Percentiles rank a stretch among this genome's conserved stretches.
phyloP scores from a whole-genome alignment of 768 basidiomycete species.

The Mycena olivaceomarginata region DNA sequence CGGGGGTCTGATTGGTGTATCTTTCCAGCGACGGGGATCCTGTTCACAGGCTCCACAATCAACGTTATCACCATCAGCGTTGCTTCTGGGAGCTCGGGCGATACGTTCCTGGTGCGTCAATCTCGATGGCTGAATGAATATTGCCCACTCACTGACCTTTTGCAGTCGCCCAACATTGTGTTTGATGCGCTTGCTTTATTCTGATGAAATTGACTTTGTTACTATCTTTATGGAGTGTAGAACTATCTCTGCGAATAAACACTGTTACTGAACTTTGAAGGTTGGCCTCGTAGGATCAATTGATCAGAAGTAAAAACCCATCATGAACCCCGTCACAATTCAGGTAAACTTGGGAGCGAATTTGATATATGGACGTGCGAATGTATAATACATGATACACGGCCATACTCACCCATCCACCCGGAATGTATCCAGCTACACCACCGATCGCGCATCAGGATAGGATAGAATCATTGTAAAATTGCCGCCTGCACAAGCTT shows the following conservation, averaged over 20 bases:
- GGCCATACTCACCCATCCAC: too few species aligned
- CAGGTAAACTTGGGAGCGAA: too few species aligned
- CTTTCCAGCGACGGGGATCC: conserved; percentile 48
- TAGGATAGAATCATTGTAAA: background rate
- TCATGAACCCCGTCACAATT: too few species aligned
- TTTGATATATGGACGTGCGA: too few species aligned
- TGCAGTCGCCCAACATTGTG: background rate
- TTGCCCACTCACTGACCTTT: background rate
- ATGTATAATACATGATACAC: too few species aligned
- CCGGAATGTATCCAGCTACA: too few species aligned
- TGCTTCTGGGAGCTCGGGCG: conserved; percentile 59
- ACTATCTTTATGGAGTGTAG: too few species aligned
- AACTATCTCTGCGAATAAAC: too few species aligned
- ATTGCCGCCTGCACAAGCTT: conserved; percentile 20
- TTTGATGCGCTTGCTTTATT: background rate
- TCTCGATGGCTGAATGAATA: background rate
- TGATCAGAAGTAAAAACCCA: too few species aligned
- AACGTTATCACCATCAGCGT: conserved; percentile 57
- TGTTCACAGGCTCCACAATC: conserved; percentile 49
- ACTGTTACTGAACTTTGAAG: too few species aligned
- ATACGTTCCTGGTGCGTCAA: conserved; percentile 53
- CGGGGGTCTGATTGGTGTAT: background rate
- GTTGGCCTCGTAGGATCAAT: too few species aligned
- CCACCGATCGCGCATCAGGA: too few species aligned
- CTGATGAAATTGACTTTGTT: background rate